Conservation (phyloP, 257 asterid species). For the Marsdenia floribunda region DNA sequence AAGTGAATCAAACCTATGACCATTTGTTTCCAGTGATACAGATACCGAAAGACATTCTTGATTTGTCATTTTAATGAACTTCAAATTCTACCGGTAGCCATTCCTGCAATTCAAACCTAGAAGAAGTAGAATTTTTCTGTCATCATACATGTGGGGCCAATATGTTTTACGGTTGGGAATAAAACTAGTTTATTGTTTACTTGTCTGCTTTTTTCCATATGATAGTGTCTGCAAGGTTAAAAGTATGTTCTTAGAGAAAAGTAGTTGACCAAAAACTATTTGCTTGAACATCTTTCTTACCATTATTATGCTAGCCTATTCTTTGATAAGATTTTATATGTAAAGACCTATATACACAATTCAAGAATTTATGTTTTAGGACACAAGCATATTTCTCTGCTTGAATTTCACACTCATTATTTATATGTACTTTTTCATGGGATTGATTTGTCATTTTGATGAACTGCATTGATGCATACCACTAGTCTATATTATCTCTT, state of each 20-base stretch:
- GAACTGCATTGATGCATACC: neutral
- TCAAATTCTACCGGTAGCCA: too few relatives aligned
- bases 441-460: too few relatives aligned
- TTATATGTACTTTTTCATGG: too few relatives aligned
- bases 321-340: neutral
- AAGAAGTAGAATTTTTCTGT: conserved; percentile 17
- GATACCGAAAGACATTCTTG: too few relatives aligned
- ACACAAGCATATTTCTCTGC: neutral
- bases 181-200: neutral
- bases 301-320: too few relatives aligned
- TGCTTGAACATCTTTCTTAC: neutral
- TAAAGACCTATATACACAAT: neutral
- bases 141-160: neutral
- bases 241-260: neutral
- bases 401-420: neutral
- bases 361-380: neutral
- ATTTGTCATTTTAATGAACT: too few relatives aligned
- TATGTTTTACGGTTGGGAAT: neutral
- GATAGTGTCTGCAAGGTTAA: neutral
- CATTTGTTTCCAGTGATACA: too few relatives aligned
- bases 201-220: neutral
- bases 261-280: neutral
- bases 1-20: too few relatives aligned
- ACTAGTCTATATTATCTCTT: neutral
- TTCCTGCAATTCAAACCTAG: too few relatives aligned